A percentile compares a stretch with the other conserved stretches of the same genome.
These are phyloP conservation scores for Pleurostoma richardsiae DNA, from an alignment of 2,329 filamentous ascomycete species.

Conservation along the genomic window DNA sequence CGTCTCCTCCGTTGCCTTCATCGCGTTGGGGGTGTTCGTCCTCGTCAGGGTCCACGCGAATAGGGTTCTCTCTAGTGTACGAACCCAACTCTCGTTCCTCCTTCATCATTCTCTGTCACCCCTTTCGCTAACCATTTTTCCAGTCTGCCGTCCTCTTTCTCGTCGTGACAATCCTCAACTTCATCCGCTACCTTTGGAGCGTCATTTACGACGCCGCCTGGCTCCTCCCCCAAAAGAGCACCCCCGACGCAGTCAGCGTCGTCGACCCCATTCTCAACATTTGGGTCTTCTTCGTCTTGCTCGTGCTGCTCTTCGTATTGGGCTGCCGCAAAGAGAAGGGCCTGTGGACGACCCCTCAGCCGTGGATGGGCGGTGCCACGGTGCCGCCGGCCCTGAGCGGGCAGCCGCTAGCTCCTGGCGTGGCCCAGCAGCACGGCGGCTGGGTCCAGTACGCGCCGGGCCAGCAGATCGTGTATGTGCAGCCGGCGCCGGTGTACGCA, in stretches of 20 bases:
- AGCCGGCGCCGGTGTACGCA: not conserved
- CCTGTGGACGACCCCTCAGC: conserved; percentile 16
- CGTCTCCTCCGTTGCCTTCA: conserved; percentile 8
- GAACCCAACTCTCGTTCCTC: too few relatives aligned
- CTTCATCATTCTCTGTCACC: too few relatives aligned
- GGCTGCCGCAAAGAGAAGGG: conserved; percentile 13
- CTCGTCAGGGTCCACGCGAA: conserved; percentile 5
- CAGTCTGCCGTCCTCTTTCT: conserved; percentile 25
- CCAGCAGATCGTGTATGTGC: not conserved
- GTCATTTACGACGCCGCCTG: conserved; percentile 10
- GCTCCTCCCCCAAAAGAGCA: conserved; percentile 1
- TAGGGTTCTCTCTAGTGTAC: too few relatives aligned
- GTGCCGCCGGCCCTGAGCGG: not conserved
- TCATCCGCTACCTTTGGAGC: conserved; percentile 14
- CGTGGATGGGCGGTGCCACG: conserved; percentile 4
- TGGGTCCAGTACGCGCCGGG: not conserved
- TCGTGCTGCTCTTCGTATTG: conserved; percentile 16
- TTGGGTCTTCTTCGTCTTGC: conserved; percentile 11
- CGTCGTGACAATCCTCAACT: conserved; percentile 21
- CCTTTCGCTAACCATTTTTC: too few relatives aligned
- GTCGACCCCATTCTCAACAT: conserved; percentile 12
- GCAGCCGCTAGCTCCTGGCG: not conserved
- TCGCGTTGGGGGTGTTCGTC: conserved; percentile 6
- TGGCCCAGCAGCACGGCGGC: not conserved
- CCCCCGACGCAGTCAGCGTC: not conserved